These are phyloP conservation scores for Fennellomyces sp. DNA, from an alignment of 371 early-diverging fungal genomes.

Conservation along the genomic window DNA sequence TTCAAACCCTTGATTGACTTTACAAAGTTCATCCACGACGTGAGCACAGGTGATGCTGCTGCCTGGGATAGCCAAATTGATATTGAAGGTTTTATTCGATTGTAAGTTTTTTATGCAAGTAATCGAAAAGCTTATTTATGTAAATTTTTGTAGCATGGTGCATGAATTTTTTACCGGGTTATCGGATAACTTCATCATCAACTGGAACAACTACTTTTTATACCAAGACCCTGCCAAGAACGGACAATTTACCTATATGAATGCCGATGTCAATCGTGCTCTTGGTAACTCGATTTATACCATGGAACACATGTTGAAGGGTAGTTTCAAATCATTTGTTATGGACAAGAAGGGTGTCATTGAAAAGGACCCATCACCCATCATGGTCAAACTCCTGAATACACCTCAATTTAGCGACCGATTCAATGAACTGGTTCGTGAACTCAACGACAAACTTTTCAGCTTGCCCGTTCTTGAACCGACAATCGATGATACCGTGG, in stretches of 20 bases:
- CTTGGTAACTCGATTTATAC: slow-evolving; percentile 2
- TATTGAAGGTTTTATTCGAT: slow-evolving; percentile 16
- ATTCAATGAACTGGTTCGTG: neutral
- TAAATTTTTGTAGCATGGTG: slow-evolving; percentile 27
- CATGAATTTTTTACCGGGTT: slow-evolving; percentile 21
- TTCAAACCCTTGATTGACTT: slow-evolving; percentile 10
- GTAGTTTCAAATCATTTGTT: neutral
- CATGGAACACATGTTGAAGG: slow-evolving; percentile 3
- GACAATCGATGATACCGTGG: slow-evolving; percentile 11
- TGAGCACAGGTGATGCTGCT: slow-evolving; percentile 8
- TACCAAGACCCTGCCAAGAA: slow-evolving; percentile 12
- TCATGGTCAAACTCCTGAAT: neutral
- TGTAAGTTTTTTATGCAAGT: slow-evolving; percentile 11
- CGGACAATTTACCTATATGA: slow-evolving; percentile 9
- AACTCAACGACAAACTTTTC: neutral
- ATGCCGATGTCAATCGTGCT: slow-evolving; percentile 2
- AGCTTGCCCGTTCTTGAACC: neutral
- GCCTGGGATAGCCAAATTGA: slow-evolving; percentile 17
- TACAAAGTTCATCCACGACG: slow-evolving; percentile 20
- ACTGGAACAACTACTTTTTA: slow-evolving; percentile 26
- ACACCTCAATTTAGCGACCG: neutral
- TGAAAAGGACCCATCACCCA: neutral
- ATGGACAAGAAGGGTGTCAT: neutral
- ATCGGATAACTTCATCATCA: slow-evolving; percentile 15
- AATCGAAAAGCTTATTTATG: too few species aligned